Base-by-base conservation (phyloP, 2,329 filamentous ascomycete genomes). In the Fusarium guadeloupense region DNA sequence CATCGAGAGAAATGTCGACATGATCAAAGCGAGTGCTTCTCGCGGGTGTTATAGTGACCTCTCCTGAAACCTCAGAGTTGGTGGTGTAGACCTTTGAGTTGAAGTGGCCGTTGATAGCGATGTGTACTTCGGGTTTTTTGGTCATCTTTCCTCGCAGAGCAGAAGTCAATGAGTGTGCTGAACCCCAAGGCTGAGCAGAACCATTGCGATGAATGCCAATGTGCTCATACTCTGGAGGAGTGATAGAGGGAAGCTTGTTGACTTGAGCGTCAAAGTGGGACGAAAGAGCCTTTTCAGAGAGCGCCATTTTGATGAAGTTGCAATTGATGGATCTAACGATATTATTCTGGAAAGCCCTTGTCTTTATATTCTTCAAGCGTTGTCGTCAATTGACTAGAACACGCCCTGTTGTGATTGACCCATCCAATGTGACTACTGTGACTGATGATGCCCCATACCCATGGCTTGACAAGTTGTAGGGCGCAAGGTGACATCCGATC, bases 1-100 rank as follows among this genome's bases (percentile, higher is more conserved):
- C 67, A 10, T 61, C 54, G 10, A 69, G 57, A 8, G 51, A 47
- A 23, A 69, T 59, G 14, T 64, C 62, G 12, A 69, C 2, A 21
- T 26, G 35, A 4, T 66, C 47, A 17, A 66, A 68, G 12, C 49
- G 62, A 4, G 43, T 60, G 46, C 61, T 54, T 23, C 48, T 50
- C 0, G 34, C 13, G 9, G 67, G 67, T 1, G 53, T 42, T 21
- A 69, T 50, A 30, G 23, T 25, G 13, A 68, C 52, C n/a, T 50
- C 57, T 14, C 67, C 67, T 17, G 67, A 67, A 38, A 69, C 46
- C 14, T 64, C 62, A 2, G 64, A 66, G 30, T 66, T 60, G 48
- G 64, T 65, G 33, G 62, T 69, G 44, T 69, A 69, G 12, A 64
- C 50, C 21, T 69, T 69, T 14, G 67, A 66, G 28, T 49, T 60